Percentiles rank a stretch among this genome's conserved stretches.
Conservation (phyloP, 768 basidiomycete genomes). For the Mycena belliarum region DNA sequence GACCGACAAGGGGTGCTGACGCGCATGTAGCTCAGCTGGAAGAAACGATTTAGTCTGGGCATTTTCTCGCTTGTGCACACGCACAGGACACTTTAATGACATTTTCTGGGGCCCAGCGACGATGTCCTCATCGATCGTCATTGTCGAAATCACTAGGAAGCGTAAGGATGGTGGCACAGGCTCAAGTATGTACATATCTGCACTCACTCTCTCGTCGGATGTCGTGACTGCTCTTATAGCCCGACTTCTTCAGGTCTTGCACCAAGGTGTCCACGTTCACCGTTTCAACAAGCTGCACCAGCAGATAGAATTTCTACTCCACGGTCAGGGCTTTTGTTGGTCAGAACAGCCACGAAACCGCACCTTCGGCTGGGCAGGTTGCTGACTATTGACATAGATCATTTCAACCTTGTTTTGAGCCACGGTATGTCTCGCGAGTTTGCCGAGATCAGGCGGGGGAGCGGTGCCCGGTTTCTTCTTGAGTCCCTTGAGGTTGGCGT, state of each 20-base stretch:
- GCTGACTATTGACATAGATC: slow-evolving; percentile 88
- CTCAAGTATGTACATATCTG: not conserved
- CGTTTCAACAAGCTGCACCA: slow-evolving; percentile 82
- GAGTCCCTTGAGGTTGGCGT: slow-evolving; percentile 82
- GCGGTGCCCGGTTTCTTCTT: slow-evolving; percentile 96
- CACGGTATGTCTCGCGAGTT: slow-evolving; percentile 40
- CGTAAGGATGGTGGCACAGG: slow-evolving; percentile 8
- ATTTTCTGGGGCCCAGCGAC: slow-evolving; percentile 86
- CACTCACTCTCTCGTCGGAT: slow-evolving; percentile 68
- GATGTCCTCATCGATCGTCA: slow-evolving; percentile 86
- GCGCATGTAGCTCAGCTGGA: slow-evolving; percentile 81
- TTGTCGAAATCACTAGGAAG: slow-evolving; percentile 53
- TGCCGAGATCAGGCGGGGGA: slow-evolving; percentile 75
- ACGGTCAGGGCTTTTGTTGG: too few relatives aligned
- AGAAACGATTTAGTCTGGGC: not conserved
- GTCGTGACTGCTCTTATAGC: slow-evolving; percentile 61
- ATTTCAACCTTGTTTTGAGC: slow-evolving; percentile 75
- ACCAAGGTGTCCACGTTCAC: slow-evolving; percentile 73
- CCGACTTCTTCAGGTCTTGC: slow-evolving; percentile 65
- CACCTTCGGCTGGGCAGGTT: slow-evolving; percentile 74
- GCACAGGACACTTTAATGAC: slow-evolving; percentile 91
- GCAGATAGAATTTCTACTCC: slow-evolving; percentile 82
- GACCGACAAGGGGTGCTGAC: slow-evolving; percentile 86
- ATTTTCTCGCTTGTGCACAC: slow-evolving; percentile 29
- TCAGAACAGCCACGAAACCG: slow-evolving; percentile 19